These are phyloP conservation scores for Pichia sp. DNA, from an alignment of 1,139 yeast species.

Conservation along the genomic window DNA sequence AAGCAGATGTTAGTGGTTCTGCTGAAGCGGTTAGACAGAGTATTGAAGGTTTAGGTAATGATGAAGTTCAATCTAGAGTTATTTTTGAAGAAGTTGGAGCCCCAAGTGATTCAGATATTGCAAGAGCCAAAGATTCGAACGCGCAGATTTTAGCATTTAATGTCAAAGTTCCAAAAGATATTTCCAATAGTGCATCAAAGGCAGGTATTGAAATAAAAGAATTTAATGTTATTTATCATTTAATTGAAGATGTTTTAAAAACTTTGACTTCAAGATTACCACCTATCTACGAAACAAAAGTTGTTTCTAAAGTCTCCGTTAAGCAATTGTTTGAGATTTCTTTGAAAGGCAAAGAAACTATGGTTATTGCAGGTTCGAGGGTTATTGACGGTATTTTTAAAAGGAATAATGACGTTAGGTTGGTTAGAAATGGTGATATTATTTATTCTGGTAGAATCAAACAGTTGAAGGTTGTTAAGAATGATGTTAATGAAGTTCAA, in stretches of 20 bases:
- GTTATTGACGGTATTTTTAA: constrained; percentile 66
- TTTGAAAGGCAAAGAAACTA: constrained; percentile 39
- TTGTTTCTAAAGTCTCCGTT: constrained; percentile 62
- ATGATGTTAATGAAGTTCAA: constrained; percentile 68
- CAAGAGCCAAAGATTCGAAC: constrained; percentile 68
- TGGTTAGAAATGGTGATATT: constrained; percentile 45
- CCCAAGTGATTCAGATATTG: constrained; percentile 78
- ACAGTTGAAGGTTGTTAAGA: constrained; percentile 77
- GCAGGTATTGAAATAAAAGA: constrained; percentile 55
- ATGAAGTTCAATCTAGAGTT: constrained; percentile 66
- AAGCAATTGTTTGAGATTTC: constrained; percentile 70
- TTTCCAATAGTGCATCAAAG: constrained; percentile 53
- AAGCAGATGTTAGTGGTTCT: constrained; percentile 81
- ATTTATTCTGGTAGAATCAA: constrained; percentile 66
- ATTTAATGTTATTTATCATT: constrained; percentile 78
- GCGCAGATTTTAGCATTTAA: constrained; percentile 80
- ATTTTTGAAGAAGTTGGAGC: constrained; percentile 76
- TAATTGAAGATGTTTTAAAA: constrained; percentile 77
- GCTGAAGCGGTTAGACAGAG: constrained; percentile 65
- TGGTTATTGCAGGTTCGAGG: constrained; percentile 82
- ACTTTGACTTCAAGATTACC: constrained; percentile 55
- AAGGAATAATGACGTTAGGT: constrained; percentile 55
- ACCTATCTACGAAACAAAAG: constrained; percentile 65
- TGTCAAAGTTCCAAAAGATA: constrained; percentile 60
- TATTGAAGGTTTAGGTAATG: constrained; percentile 75